Conservation (phyloP, 768 basidiomycete species). For the Grammothele lineata region DNA sequence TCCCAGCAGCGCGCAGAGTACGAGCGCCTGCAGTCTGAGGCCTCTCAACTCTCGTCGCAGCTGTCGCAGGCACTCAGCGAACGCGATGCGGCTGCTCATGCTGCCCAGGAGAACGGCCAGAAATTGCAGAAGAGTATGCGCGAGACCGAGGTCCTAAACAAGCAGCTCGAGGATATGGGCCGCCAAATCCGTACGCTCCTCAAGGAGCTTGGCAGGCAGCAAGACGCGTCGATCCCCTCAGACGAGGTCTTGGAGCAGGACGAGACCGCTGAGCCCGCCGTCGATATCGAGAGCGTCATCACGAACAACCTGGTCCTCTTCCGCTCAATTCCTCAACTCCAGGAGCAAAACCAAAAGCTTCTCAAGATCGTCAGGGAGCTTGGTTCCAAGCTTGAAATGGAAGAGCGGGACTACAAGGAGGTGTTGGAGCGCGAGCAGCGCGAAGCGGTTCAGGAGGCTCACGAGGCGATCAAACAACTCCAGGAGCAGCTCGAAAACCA, state of each 20-base stretch:
- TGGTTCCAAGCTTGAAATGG: constrained; percentile 78
- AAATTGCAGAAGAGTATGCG: constrained; percentile 53
- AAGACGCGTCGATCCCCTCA: constrained; percentile 77
- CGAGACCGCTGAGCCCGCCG: constrained; percentile 41
- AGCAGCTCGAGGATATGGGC: constrained; percentile 78
- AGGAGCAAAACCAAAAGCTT: constrained; percentile 88
- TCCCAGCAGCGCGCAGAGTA: constrained; percentile 89
- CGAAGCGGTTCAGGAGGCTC: constrained; percentile 83
- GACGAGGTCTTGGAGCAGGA: constrained; percentile 53
- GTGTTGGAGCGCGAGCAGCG: constrained; percentile 68
- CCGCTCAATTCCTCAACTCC: constrained; percentile 72
- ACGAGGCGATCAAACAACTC: constrained; percentile 78
- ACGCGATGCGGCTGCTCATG: constrained; percentile 58
- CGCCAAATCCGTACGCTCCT: constrained; percentile 79
- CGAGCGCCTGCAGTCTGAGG: constrained; percentile 76
- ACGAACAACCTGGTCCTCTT: constrained; percentile 87
- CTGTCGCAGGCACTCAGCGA: constrained; percentile 71
- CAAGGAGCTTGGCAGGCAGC: constrained; percentile 74
- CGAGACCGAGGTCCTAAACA: constrained; percentile 66
- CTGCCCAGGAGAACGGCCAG: constrained; percentile 57
- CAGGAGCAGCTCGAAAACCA: constrained; percentile 75
- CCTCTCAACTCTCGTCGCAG: constrained; percentile 74
- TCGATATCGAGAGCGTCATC: constrained; percentile 75
- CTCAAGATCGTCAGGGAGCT: constrained; percentile 81
- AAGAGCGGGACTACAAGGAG: constrained; percentile 73